A percentile compares a stretch with the other conserved stretches of the same genome.
phyloP scores from a whole-genome alignment of 257 asterid genomes.

The Solanum tarijense region DNA sequence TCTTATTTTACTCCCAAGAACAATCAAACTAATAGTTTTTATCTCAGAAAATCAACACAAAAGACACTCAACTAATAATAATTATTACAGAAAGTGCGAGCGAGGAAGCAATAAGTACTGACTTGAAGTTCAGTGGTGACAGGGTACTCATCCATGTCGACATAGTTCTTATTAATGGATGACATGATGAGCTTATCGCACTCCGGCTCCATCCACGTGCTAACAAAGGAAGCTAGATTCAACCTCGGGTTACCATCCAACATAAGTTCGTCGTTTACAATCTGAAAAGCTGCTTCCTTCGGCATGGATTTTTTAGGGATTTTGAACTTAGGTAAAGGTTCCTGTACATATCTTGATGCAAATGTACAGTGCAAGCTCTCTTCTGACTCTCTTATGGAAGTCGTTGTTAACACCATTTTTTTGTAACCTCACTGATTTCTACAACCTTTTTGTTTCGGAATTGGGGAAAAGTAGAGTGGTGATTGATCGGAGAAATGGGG shows the following conservation, averaged over 20 bases:
- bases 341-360: conserved; percentile 54
- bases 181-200: conserved; percentile 60
- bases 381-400: conserved; percentile 11
- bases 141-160: conserved; percentile 77
- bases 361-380: conserved; percentile 41
- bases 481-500: not conserved
- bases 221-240: conserved; percentile 68
- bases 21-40: no score
- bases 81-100: not conserved
- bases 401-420: conserved; percentile 25
- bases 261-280: conserved; percentile 65
- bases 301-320: conserved; percentile 48
- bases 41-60: no score
- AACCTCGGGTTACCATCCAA: conserved; percentile 73
- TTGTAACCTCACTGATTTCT: not conserved
- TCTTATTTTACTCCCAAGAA: not conserved
- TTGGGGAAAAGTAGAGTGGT: not conserved
- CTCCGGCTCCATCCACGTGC: conserved; percentile 84
- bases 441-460: not conserved
- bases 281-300: conserved; percentile 68
- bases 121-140: conserved; percentile 80
- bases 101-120: not conserved
- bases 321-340: conserved; percentile 54
- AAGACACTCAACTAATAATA: not conserved
- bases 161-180: conserved; percentile 57